Evolutionary conservation across 169 alveolate species (phyloP), one percentile per base, ranked within the genome.

Genomic region (Plasmodium gaboni): DNA sequence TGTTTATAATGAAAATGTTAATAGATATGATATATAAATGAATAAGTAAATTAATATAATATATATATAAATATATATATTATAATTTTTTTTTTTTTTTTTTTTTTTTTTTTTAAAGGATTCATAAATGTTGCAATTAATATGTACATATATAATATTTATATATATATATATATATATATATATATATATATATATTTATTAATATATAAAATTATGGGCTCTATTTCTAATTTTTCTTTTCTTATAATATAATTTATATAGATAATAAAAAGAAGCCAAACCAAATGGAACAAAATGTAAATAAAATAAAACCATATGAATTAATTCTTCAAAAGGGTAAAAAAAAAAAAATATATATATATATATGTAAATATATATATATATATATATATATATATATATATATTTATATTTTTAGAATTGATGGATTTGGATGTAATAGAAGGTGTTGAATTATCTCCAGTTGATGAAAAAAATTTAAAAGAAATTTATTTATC

Each of bases 241-340:
- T 53, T 32, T 73, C 26, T 73, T 13, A 7, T 2, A 22, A 3
- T 5, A 19, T 5, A 19, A 57, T 22, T 24, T 63, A 51, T 32
- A 38, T 44, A 17, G 15, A 32, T 32, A 32, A 32, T 32, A 32
- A 32, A 32, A 32, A 32, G 42, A 32, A 32, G 42, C 42, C 42
- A 4, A 32, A 32, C 17, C 65, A 22, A 22, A 8, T 57, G 9
- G 57, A 80, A 48, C 72, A 65, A 48, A 13, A 26, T 67, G 60
- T 32, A 17, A 80, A 68, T 46, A 80, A 68, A 50, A 53, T 80
- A 70, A 67, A 80, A 32, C 85, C 90, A 28, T 80, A 67, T 51
- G 90, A 80, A 48, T 48, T 80, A 38, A 64, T 80, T 28, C 90
- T 80, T 59, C 90, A 80, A 61, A 80, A 80, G 69, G 90, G 90